These are phyloP conservation scores for Porpolomopsis calyptriformis DNA, from an alignment of 768 basidiomycete species.

Conservation along the genomic window DNA sequence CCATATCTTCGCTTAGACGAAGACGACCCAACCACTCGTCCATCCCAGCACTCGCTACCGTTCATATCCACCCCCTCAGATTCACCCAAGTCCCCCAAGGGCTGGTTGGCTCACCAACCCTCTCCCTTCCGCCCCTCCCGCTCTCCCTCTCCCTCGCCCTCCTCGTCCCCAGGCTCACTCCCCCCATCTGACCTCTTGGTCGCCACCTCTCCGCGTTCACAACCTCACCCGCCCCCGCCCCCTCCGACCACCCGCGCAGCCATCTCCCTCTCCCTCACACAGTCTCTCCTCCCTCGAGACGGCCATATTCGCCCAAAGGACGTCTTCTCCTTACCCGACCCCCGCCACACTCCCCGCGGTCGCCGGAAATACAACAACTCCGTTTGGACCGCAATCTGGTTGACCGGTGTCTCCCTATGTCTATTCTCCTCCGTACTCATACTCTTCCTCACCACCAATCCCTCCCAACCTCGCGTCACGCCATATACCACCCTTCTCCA, in stretches of 20 bases:
- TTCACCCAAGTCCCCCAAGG: slow-evolving; percentile 30
- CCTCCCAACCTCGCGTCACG: slow-evolving; percentile 25
- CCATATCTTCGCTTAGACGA: slow-evolving; percentile 73
- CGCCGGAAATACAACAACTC: slow-evolving; percentile 69
- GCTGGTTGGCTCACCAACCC: slow-evolving; percentile 66
- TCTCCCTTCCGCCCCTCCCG: slow-evolving; percentile 35
- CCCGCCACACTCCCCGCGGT: slow-evolving; percentile 49
- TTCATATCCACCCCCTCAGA: slow-evolving; percentile 25
- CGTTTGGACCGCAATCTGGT: slow-evolving; percentile 61
- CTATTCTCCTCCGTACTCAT: slow-evolving; percentile 54
- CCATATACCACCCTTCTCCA: slow-evolving; percentile 68
- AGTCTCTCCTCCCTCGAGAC: slow-evolving; percentile 69
- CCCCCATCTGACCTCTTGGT: slow-evolving; percentile 35
- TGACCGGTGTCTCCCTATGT: slow-evolving; percentile 46
- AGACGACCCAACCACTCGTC: slow-evolving; percentile 30
- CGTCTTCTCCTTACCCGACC: slow-evolving; percentile 71
- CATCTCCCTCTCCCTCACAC: slow-evolving; percentile 60
- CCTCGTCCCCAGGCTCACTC: slow-evolving; percentile 31
- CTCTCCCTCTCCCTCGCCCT: slow-evolving; percentile 26
- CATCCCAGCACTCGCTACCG: slow-evolving; percentile 27
- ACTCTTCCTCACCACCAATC: slow-evolving; percentile 46
- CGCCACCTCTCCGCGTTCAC: slow-evolving; percentile 20
- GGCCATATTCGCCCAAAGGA: slow-evolving; percentile 52
- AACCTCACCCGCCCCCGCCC: slow-evolving; percentile 31
- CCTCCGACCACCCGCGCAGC: slow-evolving; percentile 27